These are phyloP conservation scores for Cutaneotrichosporon cyanovorans DNA, from an alignment of 1,284 basidiomycete genomes.

Conservation along the genomic window DNA sequence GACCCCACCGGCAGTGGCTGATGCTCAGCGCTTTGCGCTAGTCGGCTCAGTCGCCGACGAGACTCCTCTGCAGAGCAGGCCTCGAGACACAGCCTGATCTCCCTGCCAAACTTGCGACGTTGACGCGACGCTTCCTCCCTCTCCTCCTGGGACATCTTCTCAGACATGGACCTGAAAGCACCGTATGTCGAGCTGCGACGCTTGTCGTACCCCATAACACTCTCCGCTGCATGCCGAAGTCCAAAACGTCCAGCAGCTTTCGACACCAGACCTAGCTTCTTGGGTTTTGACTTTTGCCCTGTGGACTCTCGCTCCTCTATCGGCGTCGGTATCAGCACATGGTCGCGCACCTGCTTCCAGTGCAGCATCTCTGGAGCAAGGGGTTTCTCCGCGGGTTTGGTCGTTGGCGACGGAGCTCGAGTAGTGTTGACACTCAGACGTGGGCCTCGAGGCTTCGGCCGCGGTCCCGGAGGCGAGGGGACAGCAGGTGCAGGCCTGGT, in stretches of 20 bases:
- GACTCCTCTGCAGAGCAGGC: constrained; percentile 34
- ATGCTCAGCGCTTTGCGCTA: constrained; percentile 3
- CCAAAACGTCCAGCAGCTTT: constrained; percentile 38
- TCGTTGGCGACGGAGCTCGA: too few species aligned
- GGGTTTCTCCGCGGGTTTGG: too few species aligned
- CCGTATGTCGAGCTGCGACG: constrained; percentile 18
- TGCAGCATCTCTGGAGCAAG: constrained; percentile 31
- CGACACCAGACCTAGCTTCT: constrained; percentile 27
- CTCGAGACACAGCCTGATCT: constrained; percentile 36
- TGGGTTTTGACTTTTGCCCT: constrained; percentile 3
- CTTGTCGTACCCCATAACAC: constrained; percentile 32
- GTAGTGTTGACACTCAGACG: too few species aligned
- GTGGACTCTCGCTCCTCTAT: constrained; percentile 18
- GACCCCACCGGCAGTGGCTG: background rate
- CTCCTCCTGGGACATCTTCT: constrained; percentile 25
- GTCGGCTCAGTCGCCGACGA: constrained; percentile 20
- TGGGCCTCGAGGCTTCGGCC: background rate
- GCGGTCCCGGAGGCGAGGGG: background rate
- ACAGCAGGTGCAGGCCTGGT: too few species aligned
- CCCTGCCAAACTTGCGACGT: constrained; percentile 34
- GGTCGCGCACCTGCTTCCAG: constrained; percentile 39
- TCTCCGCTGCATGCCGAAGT: constrained; percentile 34
- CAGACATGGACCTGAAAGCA: constrained; percentile 9
- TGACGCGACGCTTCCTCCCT: constrained; percentile 35
- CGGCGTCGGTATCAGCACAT: constrained; percentile 31